A percentile compares a stretch with the other conserved stretches of the same genome.
Conservation (phyloP, 768 basidiomycete species). For the Melanogaster broomeanus region DNA sequence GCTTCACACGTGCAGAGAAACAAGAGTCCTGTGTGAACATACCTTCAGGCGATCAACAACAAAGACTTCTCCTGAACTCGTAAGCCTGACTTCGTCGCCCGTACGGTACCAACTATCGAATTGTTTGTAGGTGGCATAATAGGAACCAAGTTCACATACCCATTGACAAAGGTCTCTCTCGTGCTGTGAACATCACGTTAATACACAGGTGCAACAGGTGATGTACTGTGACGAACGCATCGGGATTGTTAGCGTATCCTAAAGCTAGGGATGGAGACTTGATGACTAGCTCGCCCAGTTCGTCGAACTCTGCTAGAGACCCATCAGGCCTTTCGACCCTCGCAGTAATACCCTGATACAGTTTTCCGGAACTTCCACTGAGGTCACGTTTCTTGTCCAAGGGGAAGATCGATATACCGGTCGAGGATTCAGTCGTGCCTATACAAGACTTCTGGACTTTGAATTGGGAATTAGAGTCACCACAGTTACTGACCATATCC, state of each 20-base stretch:
- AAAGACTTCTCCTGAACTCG: slow-evolving; percentile 57
- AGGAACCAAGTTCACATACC: slow-evolving; percentile 1
- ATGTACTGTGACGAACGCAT: slow-evolving; percentile 45
- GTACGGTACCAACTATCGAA: slow-evolving; percentile 55
- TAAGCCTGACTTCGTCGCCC: slow-evolving; percentile 63
- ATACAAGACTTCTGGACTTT: neutral
- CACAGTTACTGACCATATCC: slow-evolving; percentile 41
- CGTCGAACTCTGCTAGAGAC: slow-evolving; percentile 48
- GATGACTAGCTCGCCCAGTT: slow-evolving; percentile 59
- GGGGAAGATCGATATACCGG: slow-evolving; percentile 46
- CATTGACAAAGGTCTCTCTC: slow-evolving; percentile 58
- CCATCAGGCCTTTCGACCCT: slow-evolving; percentile 59
- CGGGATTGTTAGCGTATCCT: slow-evolving; percentile 55
- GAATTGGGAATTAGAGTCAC: no score
- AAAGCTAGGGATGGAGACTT: slow-evolving; percentile 58
- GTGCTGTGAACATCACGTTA: slow-evolving; percentile 40
- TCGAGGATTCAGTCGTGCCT: slow-evolving; percentile 64
- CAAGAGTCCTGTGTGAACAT: neutral
- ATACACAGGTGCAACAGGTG: neutral
- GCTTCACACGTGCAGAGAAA: neutral
- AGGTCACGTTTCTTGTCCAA: slow-evolving; percentile 41
- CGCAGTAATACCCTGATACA: slow-evolving; percentile 54
- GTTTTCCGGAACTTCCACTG: slow-evolving; percentile 52
- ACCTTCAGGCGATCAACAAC: slow-evolving; percentile 72
- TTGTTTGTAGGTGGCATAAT: neutral